Base-by-base conservation (phyloP, 108 stramenopile genomes). In the Skeletonema grethae region DNA sequence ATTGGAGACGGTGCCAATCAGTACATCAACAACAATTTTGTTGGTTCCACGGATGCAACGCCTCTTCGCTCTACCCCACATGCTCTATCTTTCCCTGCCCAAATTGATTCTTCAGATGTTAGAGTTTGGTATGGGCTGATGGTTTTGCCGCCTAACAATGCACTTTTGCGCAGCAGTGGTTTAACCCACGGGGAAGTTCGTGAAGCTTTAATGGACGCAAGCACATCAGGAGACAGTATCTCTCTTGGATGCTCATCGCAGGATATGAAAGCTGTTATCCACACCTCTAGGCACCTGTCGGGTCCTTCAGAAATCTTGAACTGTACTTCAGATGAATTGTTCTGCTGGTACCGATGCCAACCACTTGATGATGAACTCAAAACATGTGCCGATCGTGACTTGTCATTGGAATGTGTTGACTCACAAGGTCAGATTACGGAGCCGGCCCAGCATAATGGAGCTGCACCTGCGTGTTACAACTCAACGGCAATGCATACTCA, bases 101-200 rank as follows among this genome's bases (percentile, higher is more conserved):
- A 13, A 60, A 70, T 15, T 24, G 50, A 65, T 48, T 10, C 22
- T 9, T 53, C 50, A 24, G 61, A 57, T 2, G 61, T 65, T 53
- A 84, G 90, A 18, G 73, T 87, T 10, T 91, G 90, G 90, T 88
- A 91, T 61, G 90, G 90, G 4, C 75, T 86, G 18, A 91, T 88
- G 90, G 84, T 86, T 15, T 65, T 91, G 16, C 85, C 90, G 22
- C 87, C 87, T 24, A 24, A 70, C 5, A 39, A 63, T 35, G 87
- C 90, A 5, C 22, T 85, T 25, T 72, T 82, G 45, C 76, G 77
- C 5, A 32, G 29, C 1, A 67, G 66, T 39, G 78, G 34, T 29
- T 0, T 25, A 25, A 86, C 87, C 7, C 88, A 77, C 63, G 86
- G 85, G 13, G 75, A 77, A 5, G n/a, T 91, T 28, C 84, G 88